Evolutionary conservation across 176 grass and related monocot genomes (phyloP), one percentile per base, ranked within the genome.

Genomic region (Lolium perenne): DNA sequence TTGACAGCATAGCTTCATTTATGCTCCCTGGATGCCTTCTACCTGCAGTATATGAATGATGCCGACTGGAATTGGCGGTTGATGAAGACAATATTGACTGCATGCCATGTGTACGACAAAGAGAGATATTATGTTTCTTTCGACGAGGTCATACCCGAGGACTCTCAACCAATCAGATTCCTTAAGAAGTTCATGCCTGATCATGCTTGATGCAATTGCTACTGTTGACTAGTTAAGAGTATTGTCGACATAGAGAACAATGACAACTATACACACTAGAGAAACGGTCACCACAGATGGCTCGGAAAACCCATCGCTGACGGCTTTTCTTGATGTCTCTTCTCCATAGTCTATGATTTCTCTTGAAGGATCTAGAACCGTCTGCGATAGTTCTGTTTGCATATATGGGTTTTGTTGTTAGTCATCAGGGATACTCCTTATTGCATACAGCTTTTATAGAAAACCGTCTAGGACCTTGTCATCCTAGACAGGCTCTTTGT

Each of bases 81-180:
- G 67, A 96, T 99, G 97, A 99, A 98, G 84, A 94, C 94, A 54
- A 98, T 98, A 95, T 72, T 99, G 85, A 99, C 97, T 57, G 88
- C 73, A 66, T 99, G 97, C 80, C 97, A 99, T 90, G 88, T 99
- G 9, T 99, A 99, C 40, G 84, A 96, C 81, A 86, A 94, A 82
- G 94, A 99, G 76, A 94, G 84, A 78, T 92, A 90, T 84, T 99
- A 99, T 9, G 84, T 94, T 71, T 89, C 97, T 17, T 99, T 99
- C 61, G 94, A 96, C 40, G 94, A 99, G 71, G 68, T 96, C 38
- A 80, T 80, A 4, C 94, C 97, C 38, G 72, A 94, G 79, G 97
- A 96, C 41, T 92, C 90, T 13, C 87, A 95, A 45, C 94, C 97
- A 15, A 96, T 99, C 66, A 86, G 83, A 84, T 94, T 99, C 82